Percentiles rank a stretch among this genome's conserved stretches.
Evolutionary conservation across 352 stramenopile species (phyloP).

Genomic region (Globisporangium nunn): DNA sequence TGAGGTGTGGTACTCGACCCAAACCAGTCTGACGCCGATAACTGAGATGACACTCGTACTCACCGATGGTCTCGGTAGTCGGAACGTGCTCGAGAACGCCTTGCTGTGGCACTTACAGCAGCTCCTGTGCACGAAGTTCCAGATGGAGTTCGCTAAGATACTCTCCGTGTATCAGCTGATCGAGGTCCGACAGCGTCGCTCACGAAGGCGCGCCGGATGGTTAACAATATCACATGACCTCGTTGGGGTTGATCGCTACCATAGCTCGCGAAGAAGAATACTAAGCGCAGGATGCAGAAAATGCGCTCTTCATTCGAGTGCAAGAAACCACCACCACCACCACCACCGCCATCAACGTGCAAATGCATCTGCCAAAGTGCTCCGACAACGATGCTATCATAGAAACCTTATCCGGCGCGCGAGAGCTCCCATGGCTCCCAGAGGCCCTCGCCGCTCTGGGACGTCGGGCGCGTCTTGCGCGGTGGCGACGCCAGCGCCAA

Average conservation of each 20-base stretch:
- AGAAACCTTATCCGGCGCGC: slow-evolving; percentile 20
- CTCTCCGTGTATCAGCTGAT: slow-evolving; percentile 34
- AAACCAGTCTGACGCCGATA: neutral
- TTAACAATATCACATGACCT: no score
- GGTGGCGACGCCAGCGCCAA: slow-evolving; percentile 36
- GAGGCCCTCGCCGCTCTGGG: slow-evolving; percentile 35
- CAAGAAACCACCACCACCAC: neutral
- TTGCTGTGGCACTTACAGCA: slow-evolving; percentile 67
- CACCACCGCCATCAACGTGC: no score
- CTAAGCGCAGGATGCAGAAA: no score
- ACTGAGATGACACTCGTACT: neutral
- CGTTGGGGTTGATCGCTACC: no score
- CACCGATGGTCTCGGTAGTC: slow-evolving; percentile 11
- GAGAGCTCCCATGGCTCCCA: slow-evolving; percentile 79
- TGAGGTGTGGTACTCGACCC: slow-evolving; percentile 13
- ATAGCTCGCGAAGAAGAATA: no score
- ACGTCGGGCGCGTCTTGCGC: slow-evolving; percentile 18
- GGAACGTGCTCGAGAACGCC: slow-evolving; percentile 37
- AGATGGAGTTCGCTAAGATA: slow-evolving; percentile 29
- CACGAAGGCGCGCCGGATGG: slow-evolving; percentile 4
- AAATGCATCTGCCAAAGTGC: neutral
- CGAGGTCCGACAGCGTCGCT: slow-evolving; percentile 30
- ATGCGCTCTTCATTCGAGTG: neutral
- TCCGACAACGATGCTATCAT: neutral
- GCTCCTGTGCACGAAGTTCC: slow-evolving; percentile 38